Percentiles rank a stretch among this genome's conserved stretches.
phyloP scores from a whole-genome alignment of 2,329 filamentous ascomycete species.

The Torrubiella hemipterigena region DNA sequence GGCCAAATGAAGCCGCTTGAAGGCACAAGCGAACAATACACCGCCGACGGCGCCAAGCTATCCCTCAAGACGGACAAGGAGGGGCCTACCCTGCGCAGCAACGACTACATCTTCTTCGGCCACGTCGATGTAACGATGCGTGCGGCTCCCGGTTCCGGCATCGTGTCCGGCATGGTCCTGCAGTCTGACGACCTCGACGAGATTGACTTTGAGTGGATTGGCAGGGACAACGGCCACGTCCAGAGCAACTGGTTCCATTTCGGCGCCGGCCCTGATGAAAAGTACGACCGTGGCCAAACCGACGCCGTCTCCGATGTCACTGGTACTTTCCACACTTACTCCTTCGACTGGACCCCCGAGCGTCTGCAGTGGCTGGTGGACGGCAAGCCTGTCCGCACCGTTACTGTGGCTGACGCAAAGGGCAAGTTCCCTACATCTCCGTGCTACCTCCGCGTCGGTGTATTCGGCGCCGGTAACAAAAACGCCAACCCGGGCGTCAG shows the following conservation, averaged over 20 bases:
- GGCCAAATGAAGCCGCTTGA: constrained; percentile 16
- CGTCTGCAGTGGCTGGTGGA: constrained; percentile 55
- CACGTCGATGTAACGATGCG: constrained; percentile 59
- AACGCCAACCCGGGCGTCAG: constrained; percentile 59
- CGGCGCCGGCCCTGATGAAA: too few relatives aligned
- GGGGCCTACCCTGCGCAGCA: constrained; percentile 48
- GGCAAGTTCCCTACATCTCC: constrained; percentile 60
- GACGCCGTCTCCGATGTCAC: constrained; percentile 36
- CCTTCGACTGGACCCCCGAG: constrained; percentile 55
- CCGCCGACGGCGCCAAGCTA: constrained; percentile 13
- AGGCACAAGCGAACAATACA: constrained; percentile 19
- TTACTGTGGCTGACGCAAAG: constrained; percentile 47
- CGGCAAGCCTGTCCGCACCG: constrained; percentile 45
- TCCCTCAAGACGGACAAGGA: constrained; percentile 26
- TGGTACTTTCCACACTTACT: constrained; percentile 49
- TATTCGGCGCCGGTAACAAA: constrained; percentile 49
- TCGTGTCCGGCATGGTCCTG: constrained; percentile 65
- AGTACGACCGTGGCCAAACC: too few relatives aligned
- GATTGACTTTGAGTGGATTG: constrained; percentile 75
- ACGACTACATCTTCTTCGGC: constrained; percentile 81
- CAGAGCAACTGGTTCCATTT: too few relatives aligned
- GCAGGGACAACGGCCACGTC: constrained; percentile 48
- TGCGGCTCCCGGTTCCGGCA: constrained; percentile 59
- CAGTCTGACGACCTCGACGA: constrained; percentile 71
- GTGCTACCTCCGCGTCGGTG: constrained; percentile 57